phyloP scores from a whole-genome alignment of 768 basidiomycete species.

The Boletus vinaceobasis region DNA sequence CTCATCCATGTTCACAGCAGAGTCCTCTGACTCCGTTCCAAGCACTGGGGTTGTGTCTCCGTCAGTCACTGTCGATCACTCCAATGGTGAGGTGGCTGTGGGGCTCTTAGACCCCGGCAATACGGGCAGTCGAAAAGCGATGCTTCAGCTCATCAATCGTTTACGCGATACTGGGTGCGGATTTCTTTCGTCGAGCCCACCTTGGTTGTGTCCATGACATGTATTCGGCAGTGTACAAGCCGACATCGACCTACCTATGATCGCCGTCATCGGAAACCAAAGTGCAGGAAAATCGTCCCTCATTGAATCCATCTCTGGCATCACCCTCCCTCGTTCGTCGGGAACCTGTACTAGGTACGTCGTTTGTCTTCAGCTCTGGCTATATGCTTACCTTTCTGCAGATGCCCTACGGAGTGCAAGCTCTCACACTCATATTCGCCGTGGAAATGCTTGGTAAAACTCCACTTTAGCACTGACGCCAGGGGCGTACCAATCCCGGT shows the following conservation, averaged over 20 bases:
- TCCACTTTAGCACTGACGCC: constrained; percentile 43
- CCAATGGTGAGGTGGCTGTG: constrained; percentile 29
- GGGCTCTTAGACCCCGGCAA: constrained; percentile 51
- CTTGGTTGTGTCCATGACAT: not conserved
- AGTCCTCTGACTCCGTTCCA: not conserved
- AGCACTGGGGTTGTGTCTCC: not conserved
- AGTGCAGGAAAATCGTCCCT: constrained; percentile 76
- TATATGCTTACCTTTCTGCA: constrained; percentile 16
- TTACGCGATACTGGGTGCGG: constrained; percentile 61
- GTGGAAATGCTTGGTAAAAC: constrained; percentile 52
- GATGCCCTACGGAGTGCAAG: constrained; percentile 58
- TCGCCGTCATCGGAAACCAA: constrained; percentile 70
- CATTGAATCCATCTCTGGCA: constrained; percentile 73
- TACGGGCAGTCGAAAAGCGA: constrained; percentile 41
- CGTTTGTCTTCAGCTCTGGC: not conserved
- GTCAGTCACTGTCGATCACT: not conserved
- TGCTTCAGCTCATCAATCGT: constrained; percentile 59
- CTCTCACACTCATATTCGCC: constrained; percentile 37
- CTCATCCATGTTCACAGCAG: not conserved
- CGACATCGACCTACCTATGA: constrained; percentile 70
- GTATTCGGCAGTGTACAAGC: constrained; percentile 49
- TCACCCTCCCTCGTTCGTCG: constrained; percentile 64
- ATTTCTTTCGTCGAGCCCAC: not conserved
- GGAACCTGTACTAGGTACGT: constrained; percentile 72
- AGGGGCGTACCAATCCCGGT: constrained; percentile 38